Base-by-base conservation (phyloP, 805 yeast genomes). In the Candida adriatica region DNA sequence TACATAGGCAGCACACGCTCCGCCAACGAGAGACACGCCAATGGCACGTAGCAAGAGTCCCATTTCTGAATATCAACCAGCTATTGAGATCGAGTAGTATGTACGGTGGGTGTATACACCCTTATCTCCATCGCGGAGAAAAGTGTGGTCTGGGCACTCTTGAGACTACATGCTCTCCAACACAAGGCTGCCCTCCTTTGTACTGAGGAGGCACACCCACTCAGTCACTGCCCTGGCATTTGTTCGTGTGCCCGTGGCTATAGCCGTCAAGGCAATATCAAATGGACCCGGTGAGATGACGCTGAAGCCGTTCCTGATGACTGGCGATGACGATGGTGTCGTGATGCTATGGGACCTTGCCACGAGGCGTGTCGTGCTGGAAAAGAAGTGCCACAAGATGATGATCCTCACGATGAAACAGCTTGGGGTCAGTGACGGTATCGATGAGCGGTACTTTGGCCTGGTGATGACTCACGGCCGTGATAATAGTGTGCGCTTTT, bases 401-500 rank as follows among this genome's bases (percentile, higher is more conserved):
- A 57, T 63, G 7, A 49, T 83, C 1, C 45, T 81, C 16, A 63
- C 79, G 1, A 48, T 80, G 3, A 53, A 58, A 33, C 76, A 70
- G 35, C 37, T 63, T 14, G 71, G 71, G 0, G 10, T 64, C 6
- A 6, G 26, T 11, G 44, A 30, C 32, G 27, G 29, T 4, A 32
- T 45, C 5, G 58, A 55, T 21, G 30, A 43, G 1, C 18, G 29
- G 6, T 45, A 57, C 41, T 60, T 48, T 48, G 70, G 74, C n/a
- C 46, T 55, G 15, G 35, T 80, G 1, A 37, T 77, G 15, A 75
- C 82, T 3, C 92, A 83, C 49, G 79, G 79, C 1, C 63, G 83
- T 34, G 94, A 83, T 51, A 73, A 79, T 16, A 62, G 56, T 23
- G 48, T 67, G 13, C 65, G 57, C 37, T 47, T 73, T 18, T 76